Evolutionary conservation across 805 yeast species (phyloP).

Genomic region (Metschnikowia arizonensis): DNA sequence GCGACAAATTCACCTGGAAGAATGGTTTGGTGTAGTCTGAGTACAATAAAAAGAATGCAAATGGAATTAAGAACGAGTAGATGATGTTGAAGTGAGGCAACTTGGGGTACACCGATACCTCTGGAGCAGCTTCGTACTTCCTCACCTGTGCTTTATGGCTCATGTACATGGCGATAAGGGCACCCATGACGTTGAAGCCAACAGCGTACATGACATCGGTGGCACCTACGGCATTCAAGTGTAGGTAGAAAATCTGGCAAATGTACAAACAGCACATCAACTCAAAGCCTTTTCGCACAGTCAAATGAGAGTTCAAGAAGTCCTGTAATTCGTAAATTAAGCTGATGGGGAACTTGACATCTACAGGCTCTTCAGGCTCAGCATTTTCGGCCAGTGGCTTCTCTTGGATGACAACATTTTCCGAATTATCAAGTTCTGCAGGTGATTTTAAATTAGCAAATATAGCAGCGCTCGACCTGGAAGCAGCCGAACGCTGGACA

Average conservation of each 20-base stretch:
- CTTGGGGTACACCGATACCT: slow-evolving; percentile 15
- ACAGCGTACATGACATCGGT: slow-evolving; percentile 18
- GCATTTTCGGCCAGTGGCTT: background rate
- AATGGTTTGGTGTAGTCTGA: slow-evolving; percentile 19
- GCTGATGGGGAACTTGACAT: slow-evolving; percentile 14
- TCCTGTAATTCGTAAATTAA: slow-evolving; percentile 33
- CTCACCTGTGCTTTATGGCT: slow-evolving; percentile 22
- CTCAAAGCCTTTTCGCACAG: slow-evolving; percentile 30
- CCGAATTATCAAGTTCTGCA: slow-evolving; percentile 1
- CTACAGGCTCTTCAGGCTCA: slow-evolving; percentile 7
- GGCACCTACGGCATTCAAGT: slow-evolving; percentile 18
- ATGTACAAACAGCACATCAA: slow-evolving; percentile 28
- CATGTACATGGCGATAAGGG: slow-evolving; percentile 27
- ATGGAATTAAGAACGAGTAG: slow-evolving; percentile 34
- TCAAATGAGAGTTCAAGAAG: slow-evolving; percentile 33
- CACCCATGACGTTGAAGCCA: slow-evolving; percentile 35
- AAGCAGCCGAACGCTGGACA: slow-evolving; percentile 9
- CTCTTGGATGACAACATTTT: background rate
- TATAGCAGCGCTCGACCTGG: slow-evolving; percentile 18
- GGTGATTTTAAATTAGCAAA: slow-evolving; percentile 9
- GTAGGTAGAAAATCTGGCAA: slow-evolving; percentile 28
- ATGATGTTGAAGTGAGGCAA: slow-evolving; percentile 38
- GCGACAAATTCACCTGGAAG: slow-evolving; percentile 31
- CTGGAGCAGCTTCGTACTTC: slow-evolving; percentile 16
- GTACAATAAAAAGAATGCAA: slow-evolving; percentile 22